Base-by-base conservation (phyloP, 495 filamentous ascomycete genomes). In the Neurospora sublineolata region DNA sequence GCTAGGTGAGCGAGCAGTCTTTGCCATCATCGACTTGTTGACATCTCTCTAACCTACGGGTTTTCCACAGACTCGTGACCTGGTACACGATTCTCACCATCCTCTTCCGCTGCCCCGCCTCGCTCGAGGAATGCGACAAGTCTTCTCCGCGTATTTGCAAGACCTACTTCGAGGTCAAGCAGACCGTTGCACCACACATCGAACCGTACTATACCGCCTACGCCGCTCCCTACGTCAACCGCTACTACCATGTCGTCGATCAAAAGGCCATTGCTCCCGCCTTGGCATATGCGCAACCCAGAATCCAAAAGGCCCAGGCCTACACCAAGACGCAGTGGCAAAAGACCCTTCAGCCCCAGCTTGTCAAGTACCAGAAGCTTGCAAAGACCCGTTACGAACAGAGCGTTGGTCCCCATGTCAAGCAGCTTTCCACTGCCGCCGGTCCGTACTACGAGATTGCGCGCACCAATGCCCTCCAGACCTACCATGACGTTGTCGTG, bases 151-250 rank as follows among this genome's bases (percentile, higher is more conserved):
- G 81, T 68, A 88, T 98, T 38, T 99, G 96, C 85, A 90, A 90
- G 77, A 91, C 92, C 4, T 96, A 94, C 77, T 87, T 97, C 69
- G 84, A 89, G 68, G 82, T 88, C 69, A 89, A 89, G 71, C 86
- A 90, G 3, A 84, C 90, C 44, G 81, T 93, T 67, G 80, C 87
- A 37, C 95, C 96, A 9, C 89, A 95, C 77, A 74, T 96, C 40
- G 84, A 88, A 64, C 96, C 96, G 30, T 97, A 97, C 82, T 98
- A 97, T 78, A 83, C 94, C 72, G 77, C 85, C 39, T 97, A 97
- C 75, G 89, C 90, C 7, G 91, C 90, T 3, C 93, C 92, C 14
- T 93, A 97, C 75, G 87, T 97, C 68, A 87, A 93, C n/a, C 76
- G 94, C 0, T 96, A 97, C 78, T 88, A 91, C 74, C 75, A 89